A percentile compares a stretch with the other conserved stretches of the same genome.
These are phyloP conservation scores for Cordia subcordata DNA, from an alignment of 257 asterid species.

Conservation along the genomic window DNA sequence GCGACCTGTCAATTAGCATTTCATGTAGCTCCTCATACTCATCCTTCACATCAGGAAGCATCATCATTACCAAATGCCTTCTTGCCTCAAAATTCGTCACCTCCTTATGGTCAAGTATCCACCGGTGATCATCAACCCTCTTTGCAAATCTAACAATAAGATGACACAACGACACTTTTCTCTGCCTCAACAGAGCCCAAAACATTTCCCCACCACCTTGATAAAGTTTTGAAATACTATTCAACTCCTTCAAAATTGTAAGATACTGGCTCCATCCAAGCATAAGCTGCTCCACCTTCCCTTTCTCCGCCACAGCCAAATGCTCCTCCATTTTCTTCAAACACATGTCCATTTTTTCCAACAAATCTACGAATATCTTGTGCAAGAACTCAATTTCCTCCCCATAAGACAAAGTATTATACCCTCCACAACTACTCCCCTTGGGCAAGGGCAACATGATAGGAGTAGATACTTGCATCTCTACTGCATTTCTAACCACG, in stretches of 20 bases:
- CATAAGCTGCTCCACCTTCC: conserved; percentile 24
- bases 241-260: conserved; percentile 60
- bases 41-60: conserved; percentile 85
- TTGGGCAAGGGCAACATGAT: conserved; percentile 29
- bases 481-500: conserved; percentile 36
- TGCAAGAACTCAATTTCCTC: conserved; percentile 41
- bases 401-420: conserved; percentile 10
- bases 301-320: conserved; percentile 29
- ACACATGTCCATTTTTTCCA: conserved; percentile 49
- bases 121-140: conserved; percentile 62
- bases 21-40: conserved; percentile 83
- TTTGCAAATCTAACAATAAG: conserved; percentile 64
- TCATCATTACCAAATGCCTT: conserved; percentile 73
- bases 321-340: conserved; percentile 50
- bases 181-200: conserved; percentile 54
- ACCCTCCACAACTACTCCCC: conserved; percentile 16
- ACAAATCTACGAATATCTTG: conserved; percentile 35
- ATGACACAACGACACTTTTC: conserved; percentile 53
- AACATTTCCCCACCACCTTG: conserved; percentile 50
- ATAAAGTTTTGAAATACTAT: conserved; percentile 52
- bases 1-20: conserved; percentile 91
- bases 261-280: conserved; percentile 60
- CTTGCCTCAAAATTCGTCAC: conserved; percentile 78
- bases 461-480: conserved; percentile 23
- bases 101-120: conserved; percentile 75